Evolutionary conservation across 495 filamentous ascomycete species (phyloP).

Genomic region (Lepidopterella palustris): DNA sequence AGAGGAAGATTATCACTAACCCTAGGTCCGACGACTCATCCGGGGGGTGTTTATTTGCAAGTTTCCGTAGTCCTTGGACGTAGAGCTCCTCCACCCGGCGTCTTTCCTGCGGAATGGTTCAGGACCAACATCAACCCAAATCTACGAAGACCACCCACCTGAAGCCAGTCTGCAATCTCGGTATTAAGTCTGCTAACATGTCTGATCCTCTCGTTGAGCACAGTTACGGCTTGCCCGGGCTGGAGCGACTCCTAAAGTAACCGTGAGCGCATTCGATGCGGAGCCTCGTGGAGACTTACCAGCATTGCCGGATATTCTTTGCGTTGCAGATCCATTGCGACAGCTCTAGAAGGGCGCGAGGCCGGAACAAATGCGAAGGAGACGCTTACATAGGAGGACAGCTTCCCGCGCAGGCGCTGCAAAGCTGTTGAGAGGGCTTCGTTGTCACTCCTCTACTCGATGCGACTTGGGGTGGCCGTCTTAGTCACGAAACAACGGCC

Average conservation of each 20-base stretch:
- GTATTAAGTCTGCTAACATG: constrained; percentile 78
- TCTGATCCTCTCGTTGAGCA: constrained; percentile 82
- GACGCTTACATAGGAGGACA: constrained; percentile 23
- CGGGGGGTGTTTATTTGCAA: constrained; percentile 61
- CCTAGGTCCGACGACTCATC: constrained; percentile 74
- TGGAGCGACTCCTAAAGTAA: constrained; percentile 65
- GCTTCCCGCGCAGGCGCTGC: constrained; percentile 11
- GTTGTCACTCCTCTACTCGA: constrained; percentile 13
- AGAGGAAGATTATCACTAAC: constrained; percentile 46
- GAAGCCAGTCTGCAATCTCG: constrained; percentile 94
- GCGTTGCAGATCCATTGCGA: constrained; percentile 70
- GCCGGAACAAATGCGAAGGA: constrained; percentile 8
- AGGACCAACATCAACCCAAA: constrained; percentile 3
- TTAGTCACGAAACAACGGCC: constrained; percentile 7
- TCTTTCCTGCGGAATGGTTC: constrained; percentile 60
- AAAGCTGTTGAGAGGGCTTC: constrained; percentile 19
- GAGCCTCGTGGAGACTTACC: constrained; percentile 50
- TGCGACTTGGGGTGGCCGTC: constrained; percentile 1
- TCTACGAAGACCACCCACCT: constrained; percentile 47
- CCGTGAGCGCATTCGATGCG: constrained; percentile 25
- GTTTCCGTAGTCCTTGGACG: constrained; percentile 72
- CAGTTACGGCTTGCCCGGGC: constrained; percentile 74
- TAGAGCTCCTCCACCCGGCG: constrained; percentile 89
- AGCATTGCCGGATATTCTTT: constrained; percentile 94
- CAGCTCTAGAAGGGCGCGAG: constrained; percentile 11